Evolutionary conservation across 192 early-diverging fungal species (phyloP).

Genomic region (Endogone sp.): DNA sequence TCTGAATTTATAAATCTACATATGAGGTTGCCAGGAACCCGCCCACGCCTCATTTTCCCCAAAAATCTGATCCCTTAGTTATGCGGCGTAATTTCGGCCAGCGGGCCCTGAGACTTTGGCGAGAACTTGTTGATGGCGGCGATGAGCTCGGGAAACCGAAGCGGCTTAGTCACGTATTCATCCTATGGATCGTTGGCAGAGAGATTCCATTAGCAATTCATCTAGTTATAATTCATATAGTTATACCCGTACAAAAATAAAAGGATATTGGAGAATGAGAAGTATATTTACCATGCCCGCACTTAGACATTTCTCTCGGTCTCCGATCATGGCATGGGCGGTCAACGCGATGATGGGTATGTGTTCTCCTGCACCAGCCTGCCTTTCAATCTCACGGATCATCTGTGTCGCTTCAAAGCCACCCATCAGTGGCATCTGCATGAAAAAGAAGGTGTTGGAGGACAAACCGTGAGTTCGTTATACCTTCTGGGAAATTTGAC

Average conservation of each 20-base stretch:
- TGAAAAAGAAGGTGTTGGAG: too few species aligned
- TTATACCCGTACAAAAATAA: neutral
- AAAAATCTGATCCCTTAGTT: constrained; percentile 7
- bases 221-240: neutral
- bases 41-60: too few species aligned
- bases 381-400: constrained; percentile 67
- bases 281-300: constrained; percentile 67
- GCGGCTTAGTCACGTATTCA: constrained; percentile 63
- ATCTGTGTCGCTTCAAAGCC: constrained; percentile 82
- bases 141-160: constrained; percentile 59
- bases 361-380: constrained; percentile 32
- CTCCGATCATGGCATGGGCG: constrained; percentile 88
- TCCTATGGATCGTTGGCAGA: constrained; percentile 21
- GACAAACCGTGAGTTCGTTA: too few species aligned
- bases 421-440: constrained; percentile 81
- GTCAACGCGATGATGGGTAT: constrained; percentile 84
- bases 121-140: constrained; percentile 67
- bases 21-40: too few species aligned
- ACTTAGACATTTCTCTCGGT: constrained; percentile 79
- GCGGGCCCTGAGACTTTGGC: constrained; percentile 25
- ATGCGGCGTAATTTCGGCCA: constrained; percentile 27
- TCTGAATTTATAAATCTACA: too few species aligned
- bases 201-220: constrained; percentile 1
- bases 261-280: neutral
- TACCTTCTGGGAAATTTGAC: too few species aligned